phyloP scores from a whole-genome alignment of 495 filamentous ascomycete genomes.

The Tuber umbilicatum region DNA sequence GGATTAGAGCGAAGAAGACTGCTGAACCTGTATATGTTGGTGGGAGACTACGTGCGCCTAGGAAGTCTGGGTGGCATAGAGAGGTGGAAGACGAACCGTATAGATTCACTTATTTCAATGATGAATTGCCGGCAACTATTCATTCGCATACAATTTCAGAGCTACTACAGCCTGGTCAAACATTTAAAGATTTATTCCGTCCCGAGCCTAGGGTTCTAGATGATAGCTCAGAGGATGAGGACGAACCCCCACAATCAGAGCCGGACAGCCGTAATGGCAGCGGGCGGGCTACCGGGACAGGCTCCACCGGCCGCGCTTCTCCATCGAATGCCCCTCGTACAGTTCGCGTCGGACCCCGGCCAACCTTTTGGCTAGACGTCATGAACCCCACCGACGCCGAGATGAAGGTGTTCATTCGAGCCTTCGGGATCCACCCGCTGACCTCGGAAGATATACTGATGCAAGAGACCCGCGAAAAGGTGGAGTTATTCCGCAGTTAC shows the following conservation, averaged over 20 bases:
- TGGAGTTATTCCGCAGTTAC: slow-evolving; percentile 93
- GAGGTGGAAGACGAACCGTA: slow-evolving; percentile 88
- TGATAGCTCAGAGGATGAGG: slow-evolving; percentile 56
- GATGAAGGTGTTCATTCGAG: slow-evolving; percentile 75
- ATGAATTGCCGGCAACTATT: slow-evolving; percentile 87
- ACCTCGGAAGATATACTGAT: slow-evolving; percentile 91
- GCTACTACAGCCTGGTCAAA: slow-evolving; percentile 72
- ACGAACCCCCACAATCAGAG: slow-evolving; percentile 36
- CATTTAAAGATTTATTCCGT: slow-evolving; percentile 80
- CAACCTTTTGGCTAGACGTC: slow-evolving; percentile 75
- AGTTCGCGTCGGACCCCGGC: slow-evolving; percentile 28
- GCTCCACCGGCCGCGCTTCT: slow-evolving; percentile 18
- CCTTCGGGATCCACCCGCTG: slow-evolving; percentile 87
- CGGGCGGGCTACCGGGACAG: slow-evolving; percentile 24
- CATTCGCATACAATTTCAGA: slow-evolving; percentile 93
- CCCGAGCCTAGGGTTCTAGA: slow-evolving; percentile 61
- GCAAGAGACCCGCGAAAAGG: slow-evolving; percentile 93
- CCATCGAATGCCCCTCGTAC: slow-evolving; percentile 26
- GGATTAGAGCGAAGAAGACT: slow-evolving; percentile 81
- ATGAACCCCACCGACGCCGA: slow-evolving; percentile 85
- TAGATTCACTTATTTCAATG: slow-evolving; percentile 97
- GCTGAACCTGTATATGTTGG: slow-evolving; percentile 87
- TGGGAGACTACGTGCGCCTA: slow-evolving; percentile 71
- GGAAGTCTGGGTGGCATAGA: slow-evolving; percentile 71
- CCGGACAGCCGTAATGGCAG: slow-evolving; percentile 32